Evolutionary conservation across 1,139 yeast genomes (phyloP), one percentile per base, ranked within the genome.

Genomic region (Geotrichum fermentans): DNA sequence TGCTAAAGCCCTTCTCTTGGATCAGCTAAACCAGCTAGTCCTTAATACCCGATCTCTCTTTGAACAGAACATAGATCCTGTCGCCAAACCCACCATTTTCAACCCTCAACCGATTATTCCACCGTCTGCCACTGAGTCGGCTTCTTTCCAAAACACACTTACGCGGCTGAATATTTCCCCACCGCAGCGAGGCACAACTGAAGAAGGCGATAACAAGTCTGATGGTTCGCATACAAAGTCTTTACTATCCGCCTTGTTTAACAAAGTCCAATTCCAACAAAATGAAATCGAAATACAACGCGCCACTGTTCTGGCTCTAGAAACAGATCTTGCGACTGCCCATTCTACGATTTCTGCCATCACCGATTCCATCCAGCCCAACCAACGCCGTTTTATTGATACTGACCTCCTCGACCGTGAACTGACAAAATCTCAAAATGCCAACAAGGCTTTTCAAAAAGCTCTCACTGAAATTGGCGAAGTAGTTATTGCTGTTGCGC

Each of bases 401-500:
- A 62, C 65, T 1, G 65, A 64, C 45, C 55, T 65, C 40, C 62
- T 68, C 28, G 69, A 64, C 51, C 58, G 68, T 28, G 73, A 70
- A 55, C 72, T 81, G 45, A 74, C 76, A 30, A 74, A 79, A 33
- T 74, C 80, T 20, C 79, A 76, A 58, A 72, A 74, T 49, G 87
- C 89, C 39, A 84, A 85, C 64, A 76, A 78, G 53, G 90, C 90
- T 1, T 85, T 84, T 67, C 83, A 82, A 61, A 78, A 80, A 60
- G 92, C 94, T 1, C 69, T 85, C 38, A 74, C 80, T 51, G 95
- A 86, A 60, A 83, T 86, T 32, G 92, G 92, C 42, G 82, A 85
- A 20, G 92, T 86, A 35, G 88, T 86, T 33, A 80, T 83, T 40
- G 83, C 89, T 7, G 94, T 86, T 20, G 90, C 95, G 24, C 82